These are phyloP conservation scores for Linnemannia schmuckeri DNA, from an alignment of 192 early-diverging fungal species.

Conservation along the genomic window DNA sequence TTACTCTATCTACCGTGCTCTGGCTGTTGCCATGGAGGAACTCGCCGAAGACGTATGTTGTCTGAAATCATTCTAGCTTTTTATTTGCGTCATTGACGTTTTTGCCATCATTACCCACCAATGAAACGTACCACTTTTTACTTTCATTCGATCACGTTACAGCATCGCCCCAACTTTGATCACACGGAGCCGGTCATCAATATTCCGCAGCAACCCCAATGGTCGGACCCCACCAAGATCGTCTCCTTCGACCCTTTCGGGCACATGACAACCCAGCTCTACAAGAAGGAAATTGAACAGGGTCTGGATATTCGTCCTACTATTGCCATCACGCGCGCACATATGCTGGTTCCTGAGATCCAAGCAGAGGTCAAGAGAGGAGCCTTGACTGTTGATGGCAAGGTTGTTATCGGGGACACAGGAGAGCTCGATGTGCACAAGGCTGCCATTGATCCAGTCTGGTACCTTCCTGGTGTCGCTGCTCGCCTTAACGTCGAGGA, in stretches of 20 bases:
- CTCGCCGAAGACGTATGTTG: constrained; percentile 63
- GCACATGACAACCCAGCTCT: constrained; percentile 76
- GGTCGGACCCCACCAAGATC: constrained; percentile 87
- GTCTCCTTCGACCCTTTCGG: constrained; percentile 95
- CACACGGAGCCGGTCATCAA: constrained; percentile 88
- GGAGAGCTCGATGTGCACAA: constrained; percentile 90
- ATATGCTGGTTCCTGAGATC: constrained; percentile 92
- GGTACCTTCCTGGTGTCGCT: constrained; percentile 92
- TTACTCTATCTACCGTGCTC: constrained; percentile 89
- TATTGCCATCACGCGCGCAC: constrained; percentile 90
- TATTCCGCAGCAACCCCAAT: constrained; percentile 80
- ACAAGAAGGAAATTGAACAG: constrained; percentile 63
- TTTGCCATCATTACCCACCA: not conserved
- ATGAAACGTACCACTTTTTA: not conserved
- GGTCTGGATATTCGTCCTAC: constrained; percentile 89
- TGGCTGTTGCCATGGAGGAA: constrained; percentile 91
- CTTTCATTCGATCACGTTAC: not conserved
- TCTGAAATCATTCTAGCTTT: not conserved
- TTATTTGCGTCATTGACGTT: not conserved
- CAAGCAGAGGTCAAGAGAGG: constrained; percentile 76
- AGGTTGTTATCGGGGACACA: constrained; percentile 75
- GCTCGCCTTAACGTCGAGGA: constrained; percentile 87
- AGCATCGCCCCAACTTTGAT: constrained; percentile 83
- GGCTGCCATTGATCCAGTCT: constrained; percentile 93
- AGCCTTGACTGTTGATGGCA: constrained; percentile 78